A percentile compares a stretch with the other conserved stretches of the same genome.
Evolutionary conservation across 768 basidiomycete genomes (phyloP).

Genomic region (Galerina sulciceps): DNA sequence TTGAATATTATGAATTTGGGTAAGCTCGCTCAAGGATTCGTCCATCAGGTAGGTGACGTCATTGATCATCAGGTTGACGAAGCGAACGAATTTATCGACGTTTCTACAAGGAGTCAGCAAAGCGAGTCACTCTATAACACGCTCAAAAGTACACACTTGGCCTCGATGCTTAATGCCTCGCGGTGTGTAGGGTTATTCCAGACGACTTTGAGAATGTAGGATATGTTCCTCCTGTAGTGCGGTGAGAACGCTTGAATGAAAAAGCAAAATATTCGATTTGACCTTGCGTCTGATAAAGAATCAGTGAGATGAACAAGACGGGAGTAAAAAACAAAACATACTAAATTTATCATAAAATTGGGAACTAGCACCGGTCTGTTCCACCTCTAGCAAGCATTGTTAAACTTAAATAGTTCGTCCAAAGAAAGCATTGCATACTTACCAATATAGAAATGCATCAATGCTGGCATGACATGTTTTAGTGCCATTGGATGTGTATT

Average conservation of each 20-base stretch:
- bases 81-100: conserved; percentile 92
- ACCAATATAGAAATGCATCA: conserved; percentile 97
- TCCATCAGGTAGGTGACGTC: conserved; percentile 98
- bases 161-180: conserved; percentile 80
- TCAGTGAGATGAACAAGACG: not conserved
- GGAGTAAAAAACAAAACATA: conserved; percentile 41
- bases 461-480: conserved; percentile 85
- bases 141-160: conserved; percentile 50
- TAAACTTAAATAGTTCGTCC: not conserved
- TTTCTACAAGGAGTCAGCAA: conserved; percentile 51
- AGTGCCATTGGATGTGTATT: conserved; percentile 86
- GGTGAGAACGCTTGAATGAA: not conserved
- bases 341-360: conserved; percentile 99
- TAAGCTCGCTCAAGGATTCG: conserved; percentile 88
- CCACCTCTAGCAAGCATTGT: conserved; percentile 70
- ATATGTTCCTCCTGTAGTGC: conserved; percentile 73
- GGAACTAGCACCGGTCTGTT: conserved; percentile 95
- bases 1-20: conserved; percentile 88
- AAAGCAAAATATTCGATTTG: conserved; percentile 23
- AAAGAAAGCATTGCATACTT: conserved; percentile 22
- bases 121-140: no score
- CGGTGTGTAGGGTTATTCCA: conserved; percentile 93
- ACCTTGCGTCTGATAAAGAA: conserved; percentile 48
- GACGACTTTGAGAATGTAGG: conserved; percentile 84
- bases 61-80: conserved; percentile 98